phyloP scores from a whole-genome alignment of 345 rosid genomes.

The Hypericum perforatum region DNA sequence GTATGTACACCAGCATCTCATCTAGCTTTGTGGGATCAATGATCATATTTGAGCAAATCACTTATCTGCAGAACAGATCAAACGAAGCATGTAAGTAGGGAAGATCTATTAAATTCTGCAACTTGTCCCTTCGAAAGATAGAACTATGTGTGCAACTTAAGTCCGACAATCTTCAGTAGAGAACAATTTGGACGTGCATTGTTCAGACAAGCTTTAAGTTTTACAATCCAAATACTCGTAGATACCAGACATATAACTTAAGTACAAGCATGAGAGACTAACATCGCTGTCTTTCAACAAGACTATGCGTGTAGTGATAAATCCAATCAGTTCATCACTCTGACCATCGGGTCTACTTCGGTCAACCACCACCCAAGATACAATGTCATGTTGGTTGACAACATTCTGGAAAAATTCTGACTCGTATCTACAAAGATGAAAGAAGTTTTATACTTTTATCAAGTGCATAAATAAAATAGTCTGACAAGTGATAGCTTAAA shows the following conservation, averaged over 20 bases:
- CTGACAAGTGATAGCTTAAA: neutral
- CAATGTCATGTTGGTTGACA: slow-evolving; percentile 57
- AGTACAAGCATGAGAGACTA: slow-evolving; percentile 24
- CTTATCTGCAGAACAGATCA: slow-evolving; percentile 50
- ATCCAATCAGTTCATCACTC: no score
- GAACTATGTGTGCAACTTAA: no score
- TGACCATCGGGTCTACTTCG: slow-evolving; percentile 56
- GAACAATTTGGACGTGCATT: no score
- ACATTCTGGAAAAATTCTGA: no score
- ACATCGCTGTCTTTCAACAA: slow-evolving; percentile 83
- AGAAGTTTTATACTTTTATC: slow-evolving; percentile 13
- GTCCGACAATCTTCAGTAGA: no score
- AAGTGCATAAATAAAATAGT: slow-evolving; percentile 6
- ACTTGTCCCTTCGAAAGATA: no score
- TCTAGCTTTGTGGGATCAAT: slow-evolving; percentile 58
- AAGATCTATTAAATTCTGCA: no score
- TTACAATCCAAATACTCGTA: no score
- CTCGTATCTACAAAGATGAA: slow-evolving; percentile 62
- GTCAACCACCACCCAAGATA: slow-evolving; percentile 94
- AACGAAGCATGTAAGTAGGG: neutral
- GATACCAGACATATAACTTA: slow-evolving; percentile 7
- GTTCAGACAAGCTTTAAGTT: no score
- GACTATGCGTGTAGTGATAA: slow-evolving; percentile 56
- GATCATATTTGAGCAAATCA: slow-evolving; percentile 64
- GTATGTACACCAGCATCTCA: no score